These are phyloP conservation scores for Amylocystis lapponica DNA, from an alignment of 768 basidiomycete genomes.

Conservation along the genomic window DNA sequence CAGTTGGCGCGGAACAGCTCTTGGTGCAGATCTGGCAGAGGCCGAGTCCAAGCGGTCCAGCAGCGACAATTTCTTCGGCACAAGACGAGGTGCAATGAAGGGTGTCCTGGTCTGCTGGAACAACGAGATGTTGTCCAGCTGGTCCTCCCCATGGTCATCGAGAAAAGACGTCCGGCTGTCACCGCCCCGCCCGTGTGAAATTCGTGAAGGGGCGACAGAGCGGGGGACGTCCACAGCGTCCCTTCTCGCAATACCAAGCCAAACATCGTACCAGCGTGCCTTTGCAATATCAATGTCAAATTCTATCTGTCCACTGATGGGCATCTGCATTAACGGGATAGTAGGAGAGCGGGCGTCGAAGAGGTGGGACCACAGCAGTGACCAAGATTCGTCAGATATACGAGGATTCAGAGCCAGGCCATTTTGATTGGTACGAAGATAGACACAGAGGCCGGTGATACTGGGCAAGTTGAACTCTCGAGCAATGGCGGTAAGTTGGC, in stretches of 20 bases:
- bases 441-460: slow-evolving; percentile 71
- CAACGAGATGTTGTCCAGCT: slow-evolving; percentile 21
- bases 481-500: slow-evolving; percentile 72
- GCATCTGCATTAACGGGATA: slow-evolving; percentile 33
- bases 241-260: slow-evolving; percentile 46
- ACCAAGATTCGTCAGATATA: slow-evolving; percentile 77
- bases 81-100: slow-evolving; percentile 38
- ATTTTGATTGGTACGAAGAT: slow-evolving; percentile 57
- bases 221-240: slow-evolving; percentile 37
- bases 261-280: slow-evolving; percentile 76
- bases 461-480: slow-evolving; percentile 80
- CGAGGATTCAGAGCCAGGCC: slow-evolving; percentile 58
- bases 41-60: slow-evolving; percentile 54
- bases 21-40: slow-evolving; percentile 28
- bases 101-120: slow-evolving; percentile 24
- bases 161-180: slow-evolving; percentile 47
- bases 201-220: slow-evolving; percentile 29
- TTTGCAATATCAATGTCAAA: slow-evolving; percentile 77
- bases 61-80: slow-evolving; percentile 63
- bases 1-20: slow-evolving; percentile 14
- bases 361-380: slow-evolving; percentile 59
- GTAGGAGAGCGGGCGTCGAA: slow-evolving; percentile 37
- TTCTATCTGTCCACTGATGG: slow-evolving; percentile 76
- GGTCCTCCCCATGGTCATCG: slow-evolving; percentile 37
- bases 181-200: slow-evolving; percentile 45